phyloP scores from a whole-genome alignment of 768 basidiomycete genomes.

The Russula brevipes region DNA sequence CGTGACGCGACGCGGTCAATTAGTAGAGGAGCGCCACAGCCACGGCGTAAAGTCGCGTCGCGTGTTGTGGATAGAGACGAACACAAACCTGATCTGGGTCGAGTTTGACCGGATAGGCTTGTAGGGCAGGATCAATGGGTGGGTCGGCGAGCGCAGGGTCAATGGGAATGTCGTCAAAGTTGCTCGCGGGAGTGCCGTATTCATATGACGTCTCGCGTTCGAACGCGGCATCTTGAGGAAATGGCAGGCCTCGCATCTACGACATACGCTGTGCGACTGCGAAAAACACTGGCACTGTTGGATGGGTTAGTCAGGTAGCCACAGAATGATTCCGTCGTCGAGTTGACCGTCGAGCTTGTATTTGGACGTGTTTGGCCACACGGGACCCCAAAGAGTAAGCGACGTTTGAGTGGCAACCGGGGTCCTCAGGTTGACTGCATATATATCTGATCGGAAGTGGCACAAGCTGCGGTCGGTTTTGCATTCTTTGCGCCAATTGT shows the following conservation, averaged over 20 bases:
- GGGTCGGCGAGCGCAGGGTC: conserved; percentile 63
- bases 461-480: too few species aligned
- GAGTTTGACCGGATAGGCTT: conserved; percentile 29
- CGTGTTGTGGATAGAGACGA: conserved; percentile 14
- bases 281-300: background rate
- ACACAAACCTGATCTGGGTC: conserved; percentile 38
- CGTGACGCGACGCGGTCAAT: conserved; percentile 68
- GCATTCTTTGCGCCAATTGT: background rate
- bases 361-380: conserved; percentile 23
- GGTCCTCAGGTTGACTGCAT: conserved; percentile 12
- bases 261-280: conserved; percentile 11
- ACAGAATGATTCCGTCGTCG: conserved; percentile 22
- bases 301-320: conserved; percentile 5
- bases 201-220: conserved; percentile 57
- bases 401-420: conserved; percentile 5
- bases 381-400: conserved; percentile 10
- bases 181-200: conserved; percentile 52
- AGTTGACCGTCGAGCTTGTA: conserved; percentile 24
- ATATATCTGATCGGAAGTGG: background rate
- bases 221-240: conserved; percentile 43
- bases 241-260: conserved; percentile 58
- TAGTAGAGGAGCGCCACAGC: conserved; percentile 27
- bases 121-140: conserved; percentile 50
- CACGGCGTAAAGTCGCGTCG: conserved; percentile 24
- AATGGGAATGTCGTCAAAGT: conserved; percentile 63